Evolutionary conservation across 257 asterid species (phyloP).

Genomic region (Mitragyna speciosa): DNA sequence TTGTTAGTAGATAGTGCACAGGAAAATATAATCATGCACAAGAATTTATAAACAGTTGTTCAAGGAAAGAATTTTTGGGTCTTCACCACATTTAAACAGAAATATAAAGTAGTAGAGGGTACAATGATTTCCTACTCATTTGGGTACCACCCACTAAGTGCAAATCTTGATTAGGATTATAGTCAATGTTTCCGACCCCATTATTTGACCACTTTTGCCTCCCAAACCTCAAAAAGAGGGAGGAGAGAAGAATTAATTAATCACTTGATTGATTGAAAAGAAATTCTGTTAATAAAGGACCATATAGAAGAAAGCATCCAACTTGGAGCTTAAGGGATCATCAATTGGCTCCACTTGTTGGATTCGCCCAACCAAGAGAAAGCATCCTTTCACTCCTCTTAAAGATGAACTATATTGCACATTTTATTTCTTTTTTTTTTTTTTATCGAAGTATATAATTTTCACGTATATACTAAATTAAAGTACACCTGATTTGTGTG

Average conservation of each 20-base stretch:
- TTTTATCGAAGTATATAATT: background rate
- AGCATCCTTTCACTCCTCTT: background rate
- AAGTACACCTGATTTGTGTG: too few relatives aligned
- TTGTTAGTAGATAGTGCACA: background rate
- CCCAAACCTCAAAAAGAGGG: conserved; percentile 16
- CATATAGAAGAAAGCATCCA: conserved; percentile 10
- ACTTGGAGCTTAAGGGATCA: conserved; percentile 6
- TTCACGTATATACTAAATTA: background rate
- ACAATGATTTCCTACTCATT: conserved; percentile 63
- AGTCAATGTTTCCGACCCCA: conserved; percentile 35
- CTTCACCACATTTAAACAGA: conserved; percentile 6
- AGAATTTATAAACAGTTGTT: background rate
- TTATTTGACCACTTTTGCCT: conserved; percentile 52
- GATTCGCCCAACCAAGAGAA: conserved; percentile 3
- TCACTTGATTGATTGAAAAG: conserved; percentile 1
- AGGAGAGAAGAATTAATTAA: background rate
- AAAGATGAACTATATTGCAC: background rate
- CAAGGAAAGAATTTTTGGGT: background rate
- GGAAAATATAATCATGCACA: background rate
- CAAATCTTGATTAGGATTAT: conserved; percentile 38
- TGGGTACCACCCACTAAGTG: conserved; percentile 40
- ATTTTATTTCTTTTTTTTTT: background rate
- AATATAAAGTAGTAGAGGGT: conserved; percentile 5
- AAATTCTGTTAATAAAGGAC: conserved; percentile 7
- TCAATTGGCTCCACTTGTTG: background rate